These are phyloP conservation scores for Hapsidospora chrysogenum DNA, from an alignment of 495 filamentous ascomycete species.

Conservation along the genomic window DNA sequence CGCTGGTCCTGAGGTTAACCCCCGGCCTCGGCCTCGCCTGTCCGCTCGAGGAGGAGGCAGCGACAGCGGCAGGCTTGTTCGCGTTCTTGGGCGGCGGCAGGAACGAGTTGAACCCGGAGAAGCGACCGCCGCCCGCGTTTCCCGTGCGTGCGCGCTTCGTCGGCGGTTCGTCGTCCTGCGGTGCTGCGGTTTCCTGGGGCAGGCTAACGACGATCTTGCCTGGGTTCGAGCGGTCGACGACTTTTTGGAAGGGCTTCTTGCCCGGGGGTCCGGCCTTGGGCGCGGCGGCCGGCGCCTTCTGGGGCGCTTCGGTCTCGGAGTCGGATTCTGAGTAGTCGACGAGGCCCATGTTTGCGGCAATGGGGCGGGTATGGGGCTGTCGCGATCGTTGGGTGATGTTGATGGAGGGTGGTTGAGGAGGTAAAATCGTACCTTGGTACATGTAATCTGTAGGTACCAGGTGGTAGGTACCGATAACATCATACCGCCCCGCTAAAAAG, in stretches of 20 bases:
- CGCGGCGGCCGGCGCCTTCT: constrained; percentile 15
- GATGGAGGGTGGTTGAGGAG: too few relatives aligned
- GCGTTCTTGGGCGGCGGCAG: constrained; percentile 71
- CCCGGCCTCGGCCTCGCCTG: constrained; percentile 22
- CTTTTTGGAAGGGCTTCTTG: constrained; percentile 45
- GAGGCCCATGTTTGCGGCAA: constrained; percentile 46
- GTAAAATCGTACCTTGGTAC: too few relatives aligned
- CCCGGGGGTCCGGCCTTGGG: constrained; percentile 21
- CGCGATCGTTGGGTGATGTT: too few relatives aligned
- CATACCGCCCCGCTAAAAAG: too few relatives aligned
- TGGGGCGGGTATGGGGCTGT: too few relatives aligned
- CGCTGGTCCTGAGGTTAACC: constrained; percentile 63
- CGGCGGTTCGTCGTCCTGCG: constrained; percentile 39
- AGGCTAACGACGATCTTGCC: constrained; percentile 72
- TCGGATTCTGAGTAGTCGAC: constrained; percentile 75
- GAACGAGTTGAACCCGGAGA: constrained; percentile 68
- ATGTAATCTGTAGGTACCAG: too few relatives aligned
- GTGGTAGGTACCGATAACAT: too few relatives aligned
- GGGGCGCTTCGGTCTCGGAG: constrained; percentile 45
- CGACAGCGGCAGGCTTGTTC: constrained; percentile 12
- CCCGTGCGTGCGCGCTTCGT: constrained; percentile 50
- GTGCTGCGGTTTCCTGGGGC: constrained; percentile 22
- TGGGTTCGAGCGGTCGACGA: constrained; percentile 62
- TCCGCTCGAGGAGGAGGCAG: constrained; percentile 16
- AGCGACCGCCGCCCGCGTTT: constrained; percentile 27